phyloP scores from a whole-genome alignment of 257 asterid species.

The Eustoma russellianum region DNA sequence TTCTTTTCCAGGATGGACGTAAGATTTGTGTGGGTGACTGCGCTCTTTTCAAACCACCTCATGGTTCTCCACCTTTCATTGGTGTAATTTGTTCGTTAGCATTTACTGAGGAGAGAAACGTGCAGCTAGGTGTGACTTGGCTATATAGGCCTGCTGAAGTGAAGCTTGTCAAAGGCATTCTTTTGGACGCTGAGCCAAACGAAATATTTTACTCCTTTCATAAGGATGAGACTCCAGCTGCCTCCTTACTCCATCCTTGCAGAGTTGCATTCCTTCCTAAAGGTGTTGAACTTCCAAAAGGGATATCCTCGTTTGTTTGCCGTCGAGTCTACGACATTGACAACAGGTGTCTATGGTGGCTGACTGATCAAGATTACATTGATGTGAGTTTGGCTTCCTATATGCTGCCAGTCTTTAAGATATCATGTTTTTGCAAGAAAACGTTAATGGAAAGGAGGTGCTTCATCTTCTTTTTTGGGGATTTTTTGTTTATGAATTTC shows the following conservation, averaged over 20 bases:
- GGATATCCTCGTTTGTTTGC: constrained; percentile 72
- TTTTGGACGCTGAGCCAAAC: constrained; percentile 67
- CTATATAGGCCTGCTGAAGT: constrained; percentile 74
- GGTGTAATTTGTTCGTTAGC: constrained; percentile 57
- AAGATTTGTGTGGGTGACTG: constrained; percentile 51
- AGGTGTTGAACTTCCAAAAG: constrained; percentile 68
- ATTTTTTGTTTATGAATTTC: too few relatives aligned
- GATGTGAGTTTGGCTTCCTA: constrained; percentile 44
- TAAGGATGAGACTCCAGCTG: constrained; percentile 71
- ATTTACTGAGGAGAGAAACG: constrained; percentile 28
- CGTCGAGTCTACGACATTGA: constrained; percentile 66
- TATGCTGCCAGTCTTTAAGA: background rate
- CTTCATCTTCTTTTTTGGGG: too few relatives aligned
- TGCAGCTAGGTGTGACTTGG: constrained; percentile 70
- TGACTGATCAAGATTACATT: constrained; percentile 69
- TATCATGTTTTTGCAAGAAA: too few relatives aligned
- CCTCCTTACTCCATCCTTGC: constrained; percentile 87
- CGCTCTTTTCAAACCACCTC: constrained; percentile 67
- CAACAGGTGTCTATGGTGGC: constrained; percentile 57
- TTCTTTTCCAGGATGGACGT: constrained; percentile 60
- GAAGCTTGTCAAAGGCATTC: constrained; percentile 47
- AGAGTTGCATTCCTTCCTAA: constrained; percentile 95
- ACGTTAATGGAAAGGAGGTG: too few relatives aligned
- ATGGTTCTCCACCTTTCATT: constrained; percentile 62
- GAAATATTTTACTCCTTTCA: constrained; percentile 83